Conservation (phyloP, 208 protist species). For the Angomonas desouzai region DNA sequence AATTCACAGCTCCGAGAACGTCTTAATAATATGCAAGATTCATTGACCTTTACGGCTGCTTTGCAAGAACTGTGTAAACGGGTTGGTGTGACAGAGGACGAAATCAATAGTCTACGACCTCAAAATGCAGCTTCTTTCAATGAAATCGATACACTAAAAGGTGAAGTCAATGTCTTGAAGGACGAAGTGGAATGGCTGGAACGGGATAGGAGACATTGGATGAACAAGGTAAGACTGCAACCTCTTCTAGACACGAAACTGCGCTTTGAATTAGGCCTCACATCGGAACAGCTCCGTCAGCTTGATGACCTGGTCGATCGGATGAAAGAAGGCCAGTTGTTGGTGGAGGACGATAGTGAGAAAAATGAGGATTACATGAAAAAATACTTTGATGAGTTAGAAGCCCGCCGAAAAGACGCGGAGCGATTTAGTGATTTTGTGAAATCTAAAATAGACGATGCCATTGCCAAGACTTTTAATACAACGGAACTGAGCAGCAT, state of each 20-base stretch:
- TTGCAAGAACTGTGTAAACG: slow-evolving; percentile 74
- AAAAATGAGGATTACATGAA: slow-evolving; percentile 62
- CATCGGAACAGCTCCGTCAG: slow-evolving; percentile 74
- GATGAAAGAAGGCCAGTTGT: slow-evolving; percentile 65
- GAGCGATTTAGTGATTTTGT: slow-evolving; percentile 79
- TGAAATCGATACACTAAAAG: slow-evolving; percentile 78
- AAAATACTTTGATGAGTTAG: slow-evolving; percentile 70
- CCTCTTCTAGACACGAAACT: slow-evolving; percentile 86
- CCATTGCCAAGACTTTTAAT: slow-evolving; percentile 47
- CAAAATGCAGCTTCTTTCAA: slow-evolving; percentile 54
- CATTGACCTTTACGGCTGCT: slow-evolving; percentile 75
- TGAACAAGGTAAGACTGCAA: slow-evolving; percentile 89
- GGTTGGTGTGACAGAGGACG: slow-evolving; percentile 79
- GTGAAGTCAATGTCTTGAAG: slow-evolving; percentile 71
- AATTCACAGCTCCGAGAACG: slow-evolving; percentile 77
- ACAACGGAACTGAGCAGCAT: slow-evolving; percentile 31
- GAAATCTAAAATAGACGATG: slow-evolving; percentile 62
- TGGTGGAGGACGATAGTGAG: slow-evolving; percentile 49
- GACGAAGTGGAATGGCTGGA: slow-evolving; percentile 89
- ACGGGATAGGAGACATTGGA: slow-evolving; percentile 82
- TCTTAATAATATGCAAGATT: slow-evolving; percentile 81
- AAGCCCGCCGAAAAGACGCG: slow-evolving; percentile 56
- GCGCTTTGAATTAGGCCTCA: slow-evolving; percentile 77
- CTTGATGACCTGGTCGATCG: slow-evolving; percentile 79
- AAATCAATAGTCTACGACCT: slow-evolving; percentile 76